These are phyloP conservation scores for Boletellus emodensis DNA, from an alignment of 768 basidiomycete species.

Conservation along the genomic window DNA sequence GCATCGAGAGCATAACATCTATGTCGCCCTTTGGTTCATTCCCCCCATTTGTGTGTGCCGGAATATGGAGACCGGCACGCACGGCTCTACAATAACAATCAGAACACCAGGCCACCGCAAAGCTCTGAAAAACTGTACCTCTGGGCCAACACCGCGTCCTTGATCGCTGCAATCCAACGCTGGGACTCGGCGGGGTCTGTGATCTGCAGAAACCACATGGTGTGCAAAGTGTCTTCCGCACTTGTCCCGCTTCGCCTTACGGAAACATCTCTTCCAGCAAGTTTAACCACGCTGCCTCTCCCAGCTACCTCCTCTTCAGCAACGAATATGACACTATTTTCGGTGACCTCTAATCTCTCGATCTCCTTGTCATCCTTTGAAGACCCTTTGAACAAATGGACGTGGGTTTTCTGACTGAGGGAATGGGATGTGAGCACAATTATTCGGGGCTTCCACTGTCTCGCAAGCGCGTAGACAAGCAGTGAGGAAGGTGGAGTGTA, in stretches of 20 bases:
- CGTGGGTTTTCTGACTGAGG: conserved; percentile 41
- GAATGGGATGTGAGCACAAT: conserved; percentile 52
- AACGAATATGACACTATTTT: conserved; percentile 72
- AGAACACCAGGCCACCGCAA: not conserved
- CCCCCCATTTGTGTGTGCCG: conserved; percentile 38
- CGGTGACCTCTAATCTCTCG: conserved; percentile 72
- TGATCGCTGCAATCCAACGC: conserved; percentile 73
- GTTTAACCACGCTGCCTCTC: conserved; percentile 54
- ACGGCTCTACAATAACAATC: conserved; percentile 45
- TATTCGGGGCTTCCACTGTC: conserved; percentile 65
- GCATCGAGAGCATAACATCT: conserved; percentile 81
- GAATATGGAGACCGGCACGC: conserved; percentile 59
- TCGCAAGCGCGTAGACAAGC: conserved; percentile 68
- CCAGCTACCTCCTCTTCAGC: conserved; percentile 52
- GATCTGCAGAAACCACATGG: conserved; percentile 65
- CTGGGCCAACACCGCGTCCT: conserved; percentile 66
- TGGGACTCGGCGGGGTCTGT: conserved; percentile 58
- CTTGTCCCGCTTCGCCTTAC: conserved; percentile 29
- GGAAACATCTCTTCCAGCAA: conserved; percentile 62
- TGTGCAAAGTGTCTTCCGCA: conserved; percentile 3
- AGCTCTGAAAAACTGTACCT: conserved; percentile 38
- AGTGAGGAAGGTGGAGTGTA: conserved; percentile 65
- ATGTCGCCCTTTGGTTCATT: conserved; percentile 74
- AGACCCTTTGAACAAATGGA: conserved; percentile 71
- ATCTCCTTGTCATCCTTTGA: conserved; percentile 61